Evolutionary conservation across 805 yeast genomes (phyloP).

Genomic region (Saccharomycopsis amapae): DNA sequence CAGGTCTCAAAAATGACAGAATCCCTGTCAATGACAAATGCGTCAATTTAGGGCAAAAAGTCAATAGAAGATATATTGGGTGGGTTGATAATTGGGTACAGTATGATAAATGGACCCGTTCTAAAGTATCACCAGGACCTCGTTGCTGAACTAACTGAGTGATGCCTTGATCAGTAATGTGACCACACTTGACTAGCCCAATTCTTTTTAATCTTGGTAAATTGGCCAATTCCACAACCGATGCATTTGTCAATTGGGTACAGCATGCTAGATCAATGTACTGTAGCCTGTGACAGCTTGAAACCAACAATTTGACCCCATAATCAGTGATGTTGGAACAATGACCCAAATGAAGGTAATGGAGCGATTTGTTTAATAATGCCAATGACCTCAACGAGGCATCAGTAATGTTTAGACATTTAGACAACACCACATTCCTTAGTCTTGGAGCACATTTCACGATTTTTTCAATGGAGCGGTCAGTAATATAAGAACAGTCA

Average conservation of each 20-base stretch:
- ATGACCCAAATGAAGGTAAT: conserved; percentile 89
- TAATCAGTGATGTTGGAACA: conserved; percentile 84
- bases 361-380: conserved; percentile 68
- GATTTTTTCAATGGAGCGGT: conserved; percentile 64
- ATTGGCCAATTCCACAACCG: conserved; percentile 67
- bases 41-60: conserved; percentile 77
- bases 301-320: conserved; percentile 70
- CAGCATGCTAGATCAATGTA: conserved; percentile 96
- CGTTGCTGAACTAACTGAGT: conserved; percentile 58
- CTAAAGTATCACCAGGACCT: conserved; percentile 73
- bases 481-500: conserved; percentile 74
- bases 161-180: conserved; percentile 81
- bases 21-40: conserved; percentile 92
- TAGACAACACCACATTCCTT: conserved; percentile 81
- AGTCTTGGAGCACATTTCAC: conserved; percentile 76
- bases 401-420: conserved; percentile 84
- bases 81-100: conserved; percentile 73
- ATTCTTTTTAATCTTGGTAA: conserved; percentile 80
- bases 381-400: conserved; percentile 65
- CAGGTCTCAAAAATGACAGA: conserved; percentile 77
- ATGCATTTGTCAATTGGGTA: conserved; percentile 74
- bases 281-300: conserved; percentile 76
- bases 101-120: conserved; percentile 88
- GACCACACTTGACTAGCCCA: conserved; percentile 86
- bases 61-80: conserved; percentile 69